Evolutionary conservation across 805 yeast genomes (phyloP).

Genomic region (Priceomyces carsonii): DNA sequence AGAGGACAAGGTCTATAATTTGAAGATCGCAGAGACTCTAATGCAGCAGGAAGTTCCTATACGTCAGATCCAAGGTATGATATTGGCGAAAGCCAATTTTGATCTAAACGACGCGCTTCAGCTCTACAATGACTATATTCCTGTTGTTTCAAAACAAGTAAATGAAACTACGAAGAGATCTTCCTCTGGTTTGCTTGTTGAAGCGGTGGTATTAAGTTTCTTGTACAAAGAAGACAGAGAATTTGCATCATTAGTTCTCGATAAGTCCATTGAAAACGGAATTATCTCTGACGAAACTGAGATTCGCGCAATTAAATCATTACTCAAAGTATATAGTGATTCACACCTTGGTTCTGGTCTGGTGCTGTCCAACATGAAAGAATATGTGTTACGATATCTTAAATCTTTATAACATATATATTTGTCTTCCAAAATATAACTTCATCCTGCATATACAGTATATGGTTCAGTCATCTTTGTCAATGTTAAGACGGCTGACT

Average conservation of each 20-base stretch:
- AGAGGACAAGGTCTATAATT: slow-evolving; percentile 23
- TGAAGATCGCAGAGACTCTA: slow-evolving; percentile 41
- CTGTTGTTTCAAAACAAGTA: slow-evolving; percentile 28
- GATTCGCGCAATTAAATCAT: slow-evolving; percentile 38
- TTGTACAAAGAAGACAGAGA: slow-evolving; percentile 51
- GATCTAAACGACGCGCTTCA: slow-evolving; percentile 40
- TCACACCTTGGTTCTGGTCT: slow-evolving; percentile 41
- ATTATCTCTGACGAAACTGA: slow-evolving; percentile 42
- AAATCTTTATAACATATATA: slow-evolving; percentile 12
- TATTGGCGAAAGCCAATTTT: slow-evolving; percentile 42
- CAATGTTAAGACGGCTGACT: too few species aligned
- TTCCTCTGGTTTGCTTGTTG: slow-evolving; percentile 45
- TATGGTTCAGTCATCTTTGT: too few species aligned
- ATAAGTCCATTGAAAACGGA: slow-evolving; percentile 43
- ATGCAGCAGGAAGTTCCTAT: slow-evolving; percentile 28
- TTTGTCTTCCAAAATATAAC: too few species aligned
- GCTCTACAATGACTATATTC: slow-evolving; percentile 48
- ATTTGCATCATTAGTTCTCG: slow-evolving; percentile 52
- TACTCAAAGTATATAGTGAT: slow-evolving; percentile 54
- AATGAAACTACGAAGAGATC: slow-evolving; percentile 35
- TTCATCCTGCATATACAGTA: too few species aligned
- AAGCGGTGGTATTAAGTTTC: slow-evolving; percentile 45
- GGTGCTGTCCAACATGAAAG: slow-evolving; percentile 35
- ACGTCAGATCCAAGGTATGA: slow-evolving; percentile 38
- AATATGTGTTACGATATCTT: slow-evolving; percentile 14